These are phyloP conservation scores for Auriculariales sp. DNA, from an alignment of 768 basidiomycete genomes.

Conservation along the genomic window DNA sequence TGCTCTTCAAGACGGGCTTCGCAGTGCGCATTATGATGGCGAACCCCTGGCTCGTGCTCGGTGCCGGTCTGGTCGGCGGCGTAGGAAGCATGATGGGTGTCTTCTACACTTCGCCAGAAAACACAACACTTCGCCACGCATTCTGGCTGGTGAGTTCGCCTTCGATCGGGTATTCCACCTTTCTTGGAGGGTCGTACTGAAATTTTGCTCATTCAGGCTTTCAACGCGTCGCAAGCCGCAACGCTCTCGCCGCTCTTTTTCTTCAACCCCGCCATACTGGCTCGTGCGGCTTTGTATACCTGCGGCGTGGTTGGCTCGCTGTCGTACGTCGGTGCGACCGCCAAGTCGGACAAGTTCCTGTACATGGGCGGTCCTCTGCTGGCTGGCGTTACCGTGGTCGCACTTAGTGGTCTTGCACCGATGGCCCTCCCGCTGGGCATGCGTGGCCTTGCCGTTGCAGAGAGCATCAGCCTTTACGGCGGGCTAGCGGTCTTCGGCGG, in stretches of 20 bases:
- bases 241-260: slow-evolving; percentile 84
- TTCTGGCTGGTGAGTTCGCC: slow-evolving; percentile 54
- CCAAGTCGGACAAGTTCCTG: slow-evolving; percentile 74
- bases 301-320: slow-evolving; percentile 75
- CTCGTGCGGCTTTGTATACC: slow-evolving; percentile 79
- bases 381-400: slow-evolving; percentile 79
- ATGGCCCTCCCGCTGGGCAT: slow-evolving; percentile 78
- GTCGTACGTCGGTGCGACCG: slow-evolving; percentile 80
- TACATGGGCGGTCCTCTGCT: slow-evolving; percentile 79
- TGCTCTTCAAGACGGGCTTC: slow-evolving; percentile 53
- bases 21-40: slow-evolving; percentile 66
- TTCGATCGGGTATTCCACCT: not conserved
- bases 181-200: no score
- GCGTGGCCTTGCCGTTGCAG: slow-evolving; percentile 59
- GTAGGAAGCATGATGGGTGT: slow-evolving; percentile 81
- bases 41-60: slow-evolving; percentile 78
- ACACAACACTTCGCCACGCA: slow-evolving; percentile 57
- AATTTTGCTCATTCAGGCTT: slow-evolving; percentile 41
- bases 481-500: slow-evolving; percentile 80
- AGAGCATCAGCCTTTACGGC: slow-evolving; percentile 72
- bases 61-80: slow-evolving; percentile 61
- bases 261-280: slow-evolving; percentile 69
- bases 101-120: slow-evolving; percentile 66
- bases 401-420: slow-evolving; percentile 73
- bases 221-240: slow-evolving; percentile 77